Evolutionary conservation across 495 filamentous ascomycete genomes (phyloP).

Genomic region (Penicillium manginii): DNA sequence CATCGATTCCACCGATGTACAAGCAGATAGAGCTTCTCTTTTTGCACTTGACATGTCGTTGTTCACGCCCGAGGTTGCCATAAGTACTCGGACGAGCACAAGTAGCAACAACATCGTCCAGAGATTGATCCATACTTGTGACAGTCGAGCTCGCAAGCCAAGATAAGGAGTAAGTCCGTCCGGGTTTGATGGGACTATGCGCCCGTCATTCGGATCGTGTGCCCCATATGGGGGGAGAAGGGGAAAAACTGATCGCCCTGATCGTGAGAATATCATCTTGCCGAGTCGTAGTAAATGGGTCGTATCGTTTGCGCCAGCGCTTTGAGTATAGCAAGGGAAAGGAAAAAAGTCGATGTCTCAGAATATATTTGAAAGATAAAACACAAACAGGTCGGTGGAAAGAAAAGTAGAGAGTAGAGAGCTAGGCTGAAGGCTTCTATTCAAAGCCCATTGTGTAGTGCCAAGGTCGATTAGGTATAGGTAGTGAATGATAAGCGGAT

Average conservation of each 20-base stretch:
- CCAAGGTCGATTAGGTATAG: constrained; percentile 4
- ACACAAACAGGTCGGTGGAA: constrained; percentile 3
- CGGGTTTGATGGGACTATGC: constrained; percentile 49
- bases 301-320: constrained; percentile 1
- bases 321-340: constrained; percentile 1
- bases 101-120: constrained; percentile 92
- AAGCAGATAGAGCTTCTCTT: constrained; percentile 80
- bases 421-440: constrained; percentile 18
- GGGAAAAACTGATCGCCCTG: constrained; percentile 42
- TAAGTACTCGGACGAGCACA: constrained; percentile 76
- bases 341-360: constrained; percentile 4
- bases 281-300: background rate
- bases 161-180: constrained; percentile 95
- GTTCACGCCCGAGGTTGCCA: constrained; percentile 72
- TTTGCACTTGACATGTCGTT: constrained; percentile 74
- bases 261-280: constrained; percentile 38
- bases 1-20: constrained; percentile 88
- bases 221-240: constrained; percentile 50
- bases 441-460: constrained; percentile 17
- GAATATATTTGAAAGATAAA: background rate
- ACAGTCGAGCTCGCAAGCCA: constrained; percentile 83
- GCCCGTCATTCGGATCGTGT: constrained; percentile 41
- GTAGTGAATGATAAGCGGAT: constrained; percentile 14
- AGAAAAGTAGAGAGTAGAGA: constrained; percentile 8
- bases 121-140: constrained; percentile 94